Evolutionary conservation across 441 rosid genomes (phyloP).

Genomic region (Populus tomentosa): DNA sequence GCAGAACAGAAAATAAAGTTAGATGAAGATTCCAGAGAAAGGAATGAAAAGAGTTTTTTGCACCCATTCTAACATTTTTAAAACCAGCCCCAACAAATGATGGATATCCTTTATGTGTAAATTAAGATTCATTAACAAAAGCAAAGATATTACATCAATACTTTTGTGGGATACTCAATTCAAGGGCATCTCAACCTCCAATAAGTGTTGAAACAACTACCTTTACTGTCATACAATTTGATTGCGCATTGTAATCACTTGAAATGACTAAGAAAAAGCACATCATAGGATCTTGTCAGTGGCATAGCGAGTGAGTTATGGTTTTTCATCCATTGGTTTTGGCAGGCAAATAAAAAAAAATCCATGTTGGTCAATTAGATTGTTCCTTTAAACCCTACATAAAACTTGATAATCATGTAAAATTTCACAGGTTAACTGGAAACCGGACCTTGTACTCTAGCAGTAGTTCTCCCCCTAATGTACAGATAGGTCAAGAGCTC

Average conservation of each 20-base stretch:
- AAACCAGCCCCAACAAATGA: neutral
- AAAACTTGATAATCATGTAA: neutral
- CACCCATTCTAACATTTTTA: neutral
- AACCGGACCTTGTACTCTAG: neutral
- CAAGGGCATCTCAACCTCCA: slow-evolving; percentile 4
- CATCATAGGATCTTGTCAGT: neutral
- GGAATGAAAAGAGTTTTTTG: neutral
- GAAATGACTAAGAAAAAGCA: neutral
- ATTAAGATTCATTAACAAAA: neutral
- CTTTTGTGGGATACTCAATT: neutral
- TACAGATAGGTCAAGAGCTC: neutral
- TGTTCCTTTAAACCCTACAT: neutral
- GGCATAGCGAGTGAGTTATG: neutral
- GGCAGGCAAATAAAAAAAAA: neutral
- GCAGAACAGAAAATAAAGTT: neutral
- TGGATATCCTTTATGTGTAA: neutral
- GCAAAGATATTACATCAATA: neutral
- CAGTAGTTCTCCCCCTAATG: neutral
- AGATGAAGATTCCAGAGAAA: neutral
- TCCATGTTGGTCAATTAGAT: neutral
- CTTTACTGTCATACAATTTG: neutral
- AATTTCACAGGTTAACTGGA: neutral
- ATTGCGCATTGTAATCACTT: neutral
- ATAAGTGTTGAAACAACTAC: neutral
- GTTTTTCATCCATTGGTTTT: neutral